These are phyloP conservation scores for Penicillium sp. DNA, from an alignment of 2,329 filamentous ascomycete genomes.

Conservation along the genomic window DNA sequence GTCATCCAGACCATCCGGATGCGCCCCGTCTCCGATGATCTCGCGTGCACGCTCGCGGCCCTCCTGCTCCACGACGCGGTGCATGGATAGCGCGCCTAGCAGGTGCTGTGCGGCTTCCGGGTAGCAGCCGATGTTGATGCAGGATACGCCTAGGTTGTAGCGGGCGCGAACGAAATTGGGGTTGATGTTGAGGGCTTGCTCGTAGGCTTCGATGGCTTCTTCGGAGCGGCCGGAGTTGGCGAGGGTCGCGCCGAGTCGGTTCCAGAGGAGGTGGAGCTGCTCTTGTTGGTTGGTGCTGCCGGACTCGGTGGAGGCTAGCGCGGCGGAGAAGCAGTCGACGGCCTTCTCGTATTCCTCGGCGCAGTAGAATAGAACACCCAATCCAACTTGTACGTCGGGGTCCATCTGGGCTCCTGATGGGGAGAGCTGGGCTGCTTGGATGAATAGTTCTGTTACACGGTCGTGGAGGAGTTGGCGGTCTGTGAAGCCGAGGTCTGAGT, in stretches of 20 bases:
- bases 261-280: slow-evolving; percentile 94
- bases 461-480: slow-evolving; percentile 87
- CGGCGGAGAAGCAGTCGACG: slow-evolving; percentile 94
- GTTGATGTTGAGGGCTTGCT: slow-evolving; percentile 82
- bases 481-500: slow-evolving; percentile 87
- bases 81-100: slow-evolving; percentile 88
- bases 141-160: slow-evolving; percentile 94
- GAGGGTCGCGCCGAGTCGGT: slow-evolving; percentile 90
- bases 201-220: slow-evolving; percentile 95
- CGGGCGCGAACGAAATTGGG: slow-evolving; percentile 96
- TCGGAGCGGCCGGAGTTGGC: slow-evolving; percentile 92
- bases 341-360: slow-evolving; percentile 98
- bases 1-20: slow-evolving; percentile 55
- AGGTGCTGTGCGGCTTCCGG: slow-evolving; percentile 91
- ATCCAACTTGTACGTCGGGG: slow-evolving; percentile 93
- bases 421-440: slow-evolving; percentile 85
- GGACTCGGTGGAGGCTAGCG: slow-evolving; percentile 79
- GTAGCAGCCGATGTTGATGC: slow-evolving; percentile 96
- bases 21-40: slow-evolving; percentile 64
- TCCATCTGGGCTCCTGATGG: slow-evolving; percentile 95
- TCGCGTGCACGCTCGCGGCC: slow-evolving; percentile 81
- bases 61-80: slow-evolving; percentile 85
- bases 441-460: slow-evolving; percentile 86
- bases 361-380: slow-evolving; percentile 96
- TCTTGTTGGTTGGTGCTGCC: slow-evolving; percentile 80